Evolutionary conservation across 2,329 filamentous ascomycete genomes (phyloP), one percentile per base, ranked within the genome.

Genomic region (Verticillium nubilum): DNA sequence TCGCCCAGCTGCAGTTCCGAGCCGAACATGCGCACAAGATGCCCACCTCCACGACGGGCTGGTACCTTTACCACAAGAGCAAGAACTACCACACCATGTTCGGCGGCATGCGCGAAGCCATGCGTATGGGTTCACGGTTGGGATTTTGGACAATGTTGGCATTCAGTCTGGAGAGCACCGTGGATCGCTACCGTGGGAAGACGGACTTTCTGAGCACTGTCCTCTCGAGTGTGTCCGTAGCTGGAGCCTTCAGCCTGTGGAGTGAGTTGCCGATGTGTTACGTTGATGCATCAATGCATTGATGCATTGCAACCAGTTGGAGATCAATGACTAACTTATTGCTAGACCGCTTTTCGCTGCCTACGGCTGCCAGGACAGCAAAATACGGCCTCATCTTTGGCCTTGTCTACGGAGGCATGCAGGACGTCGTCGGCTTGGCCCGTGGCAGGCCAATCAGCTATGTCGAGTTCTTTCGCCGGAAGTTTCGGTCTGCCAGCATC

Each of bases 31-130:
- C 95, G 1, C 95, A 99, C 79, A 90, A 94, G 65, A 86, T 97
- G 63, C 95, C 95, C 23, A 87, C 85, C 3, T 88, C 88, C 1
- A 87, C 91, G 27, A 86, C 87, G 2, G 94, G 92, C 19, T 99
- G 95, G 95, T 99, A 94, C 72, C 84, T 98, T n/a, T 99, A 99
- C 74, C 94, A 98, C 79, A 97, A 97, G 76, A 91, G 87, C 71
- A 98, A 98, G 75, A 98, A 97, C 75, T 98, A 99, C 77, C 86
- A 92, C 68, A 84, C 89, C 57, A 87, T 91, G 67, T 82, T 89
- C 25, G 90, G 89, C 5, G 94, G 90, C 0, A 78, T 96, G 19
- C 85, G 85, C 57, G 92, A 96, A 68, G 95, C 92, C 0, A 67
- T 91, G 56, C 86, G 83, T 65, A 91, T 95, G 81, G 92, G 89